Conservation (phyloP, 2,329 filamentous ascomycete species). For the Beauveria australis region DNA sequence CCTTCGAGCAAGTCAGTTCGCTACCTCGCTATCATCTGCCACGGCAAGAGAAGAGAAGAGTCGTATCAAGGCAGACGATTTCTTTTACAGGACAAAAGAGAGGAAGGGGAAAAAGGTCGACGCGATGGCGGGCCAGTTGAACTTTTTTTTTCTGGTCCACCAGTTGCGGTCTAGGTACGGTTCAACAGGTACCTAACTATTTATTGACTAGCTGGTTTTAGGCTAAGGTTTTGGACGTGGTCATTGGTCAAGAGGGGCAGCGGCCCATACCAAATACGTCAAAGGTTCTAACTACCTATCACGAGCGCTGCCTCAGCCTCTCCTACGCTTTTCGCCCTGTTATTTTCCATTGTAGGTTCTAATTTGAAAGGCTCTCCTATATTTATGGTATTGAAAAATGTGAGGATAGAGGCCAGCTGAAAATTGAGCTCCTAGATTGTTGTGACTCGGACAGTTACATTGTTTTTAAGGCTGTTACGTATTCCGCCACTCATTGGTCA, state of each 20-base stretch:
- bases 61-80: neutral
- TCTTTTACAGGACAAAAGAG: slow-evolving; percentile 6
- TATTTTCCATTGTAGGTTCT: too few species aligned
- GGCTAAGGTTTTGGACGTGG: neutral
- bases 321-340: too few species aligned
- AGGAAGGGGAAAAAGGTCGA: slow-evolving; percentile 7
- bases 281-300: too few species aligned
- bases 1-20: slow-evolving; percentile 26
- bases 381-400: too few species aligned
- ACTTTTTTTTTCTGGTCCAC: slow-evolving; percentile 19
- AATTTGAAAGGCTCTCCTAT: too few species aligned
- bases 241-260: slow-evolving; percentile 1
- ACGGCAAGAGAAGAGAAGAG: slow-evolving; percentile 15
- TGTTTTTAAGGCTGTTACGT: too few species aligned
- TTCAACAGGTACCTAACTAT: neutral
- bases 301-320: too few species aligned
- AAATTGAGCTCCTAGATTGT: too few species aligned
- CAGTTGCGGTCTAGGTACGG: slow-evolving; percentile 11
- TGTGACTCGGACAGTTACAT: too few species aligned
- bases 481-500: too few species aligned
- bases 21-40: slow-evolving; percentile 32
- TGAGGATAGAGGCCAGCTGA: too few species aligned
- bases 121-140: slow-evolving; percentile 10
- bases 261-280: too few species aligned
- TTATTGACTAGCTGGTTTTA: neutral